phyloP scores from a whole-genome alignment of 495 filamentous ascomycete species.

The Lasiosphaeria miniovina region DNA sequence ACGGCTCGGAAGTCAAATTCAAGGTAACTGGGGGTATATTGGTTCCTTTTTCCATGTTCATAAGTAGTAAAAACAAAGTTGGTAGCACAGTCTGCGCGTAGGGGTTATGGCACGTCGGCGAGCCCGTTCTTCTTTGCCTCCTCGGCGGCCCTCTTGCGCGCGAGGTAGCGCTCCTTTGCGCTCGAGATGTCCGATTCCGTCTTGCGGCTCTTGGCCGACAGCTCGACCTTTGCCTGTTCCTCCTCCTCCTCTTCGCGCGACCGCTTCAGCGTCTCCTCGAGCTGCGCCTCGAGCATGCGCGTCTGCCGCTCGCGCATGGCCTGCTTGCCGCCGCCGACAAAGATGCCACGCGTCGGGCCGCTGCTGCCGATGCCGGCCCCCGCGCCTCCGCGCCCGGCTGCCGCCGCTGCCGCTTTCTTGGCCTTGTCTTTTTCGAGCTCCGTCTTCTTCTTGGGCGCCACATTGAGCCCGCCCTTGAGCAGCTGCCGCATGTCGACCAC shows the following conservation, averaged over 20 bases:
- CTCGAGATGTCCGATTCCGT: slow-evolving; percentile 78
- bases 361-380: slow-evolving; percentile 28
- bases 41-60: no score
- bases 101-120: slow-evolving; percentile 13
- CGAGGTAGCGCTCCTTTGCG: slow-evolving; percentile 83
- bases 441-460: slow-evolving; percentile 57
- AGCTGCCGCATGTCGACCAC: slow-evolving; percentile 93
- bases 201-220: slow-evolving; percentile 67
- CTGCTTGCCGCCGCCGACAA: slow-evolving; percentile 49
- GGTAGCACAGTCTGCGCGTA: not conserved
- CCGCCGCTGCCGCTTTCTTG: slow-evolving; percentile 29
- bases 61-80: no score
- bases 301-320: slow-evolving; percentile 78
- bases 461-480: slow-evolving; percentile 82
- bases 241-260: slow-evolving; percentile 72
- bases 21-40: no score
- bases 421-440: slow-evolving; percentile 36
- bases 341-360: slow-evolving; percentile 42
- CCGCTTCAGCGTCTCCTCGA: slow-evolving; percentile 72
- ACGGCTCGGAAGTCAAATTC: no score
- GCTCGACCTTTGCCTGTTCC: slow-evolving; percentile 63
- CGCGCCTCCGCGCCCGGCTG: slow-evolving; percentile 15
- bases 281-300: slow-evolving; percentile 79
- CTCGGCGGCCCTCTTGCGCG: slow-evolving; percentile 77
- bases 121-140: slow-evolving; percentile 56